Conservation (phyloP, 163 green algal species). For the Chloromonas sp. region DNA sequence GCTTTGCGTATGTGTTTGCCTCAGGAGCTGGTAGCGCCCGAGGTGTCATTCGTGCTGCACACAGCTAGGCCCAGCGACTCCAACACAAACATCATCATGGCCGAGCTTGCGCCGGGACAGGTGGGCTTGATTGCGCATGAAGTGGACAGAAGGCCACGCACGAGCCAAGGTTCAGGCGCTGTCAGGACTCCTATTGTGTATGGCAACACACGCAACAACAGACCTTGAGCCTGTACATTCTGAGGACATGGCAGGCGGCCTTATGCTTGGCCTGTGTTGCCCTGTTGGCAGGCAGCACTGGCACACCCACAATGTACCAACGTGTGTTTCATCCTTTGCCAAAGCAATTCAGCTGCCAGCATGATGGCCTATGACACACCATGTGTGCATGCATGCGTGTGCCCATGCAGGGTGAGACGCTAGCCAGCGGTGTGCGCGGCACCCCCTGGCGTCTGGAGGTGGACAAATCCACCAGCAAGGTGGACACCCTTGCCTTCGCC, state of each 20-base stretch:
- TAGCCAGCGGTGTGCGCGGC: constrained; percentile 80
- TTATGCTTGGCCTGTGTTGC: too few relatives aligned
- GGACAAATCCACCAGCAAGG: constrained; percentile 53
- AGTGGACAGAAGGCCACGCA: background rate
- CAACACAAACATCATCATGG: constrained; percentile 57
- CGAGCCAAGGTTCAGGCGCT: too few relatives aligned
- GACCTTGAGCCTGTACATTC: too few relatives aligned
- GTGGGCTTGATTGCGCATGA: background rate
- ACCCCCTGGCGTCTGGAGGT: constrained; percentile 83
- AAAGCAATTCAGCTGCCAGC: too few relatives aligned
- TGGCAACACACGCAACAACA: too few relatives aligned
- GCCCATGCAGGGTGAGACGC: constrained; percentile 75
- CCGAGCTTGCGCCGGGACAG: constrained; percentile 69
- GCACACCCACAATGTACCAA: too few relatives aligned
- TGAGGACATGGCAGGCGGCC: too few relatives aligned
- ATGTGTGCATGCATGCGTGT: too few relatives aligned
- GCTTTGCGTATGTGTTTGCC: constrained; percentile 29
- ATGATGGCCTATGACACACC: too few relatives aligned
- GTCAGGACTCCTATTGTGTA: too few relatives aligned
- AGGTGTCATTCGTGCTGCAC: constrained; percentile 92
- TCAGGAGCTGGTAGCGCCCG: constrained; percentile 77
- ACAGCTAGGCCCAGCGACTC: constrained; percentile 71
- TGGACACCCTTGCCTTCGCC: constrained; percentile 78
- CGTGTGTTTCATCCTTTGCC: too few relatives aligned
- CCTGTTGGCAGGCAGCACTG: too few relatives aligned